These are phyloP conservation scores for Cutaneotrichosporon dermatis DNA, from an alignment of 1,284 basidiomycete species.

Conservation along the genomic window DNA sequence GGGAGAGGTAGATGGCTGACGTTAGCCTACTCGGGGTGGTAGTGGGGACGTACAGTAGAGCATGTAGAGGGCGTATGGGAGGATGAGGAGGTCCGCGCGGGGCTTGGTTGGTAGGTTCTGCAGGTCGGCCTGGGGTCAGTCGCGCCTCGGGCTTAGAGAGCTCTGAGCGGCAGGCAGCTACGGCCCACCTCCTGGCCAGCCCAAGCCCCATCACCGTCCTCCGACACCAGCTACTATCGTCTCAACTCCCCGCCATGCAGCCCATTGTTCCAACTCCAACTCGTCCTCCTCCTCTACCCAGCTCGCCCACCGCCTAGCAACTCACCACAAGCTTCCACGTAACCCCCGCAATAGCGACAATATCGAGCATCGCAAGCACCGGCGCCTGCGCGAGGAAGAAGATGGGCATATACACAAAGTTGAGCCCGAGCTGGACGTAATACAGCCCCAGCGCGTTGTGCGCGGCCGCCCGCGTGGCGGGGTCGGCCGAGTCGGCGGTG, in stretches of 20 bases:
- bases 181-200: too few species aligned
- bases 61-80: not conserved
- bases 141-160: not conserved
- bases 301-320: too few species aligned
- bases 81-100: not conserved
- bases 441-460: constrained; percentile 1
- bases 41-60: not conserved
- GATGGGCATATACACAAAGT: constrained; percentile 6
- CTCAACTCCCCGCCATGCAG: too few species aligned
- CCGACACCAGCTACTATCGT: too few species aligned
- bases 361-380: not conserved
- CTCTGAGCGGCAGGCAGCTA: too few species aligned
- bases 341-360: not conserved
- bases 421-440: constrained; percentile 9
- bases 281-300: too few species aligned
- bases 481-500: constrained; percentile 50
- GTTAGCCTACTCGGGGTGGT: not conserved
- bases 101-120: not conserved
- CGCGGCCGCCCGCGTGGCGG: not conserved
- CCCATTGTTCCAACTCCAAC: too few species aligned
- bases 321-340: not conserved
- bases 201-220: too few species aligned
- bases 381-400: constrained; percentile 3
- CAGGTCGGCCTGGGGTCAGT: not conserved
- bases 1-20: constrained; percentile 1